Base-by-base conservation (phyloP, 140 eudicot genomes). In the Senecio squalidus region DNA sequence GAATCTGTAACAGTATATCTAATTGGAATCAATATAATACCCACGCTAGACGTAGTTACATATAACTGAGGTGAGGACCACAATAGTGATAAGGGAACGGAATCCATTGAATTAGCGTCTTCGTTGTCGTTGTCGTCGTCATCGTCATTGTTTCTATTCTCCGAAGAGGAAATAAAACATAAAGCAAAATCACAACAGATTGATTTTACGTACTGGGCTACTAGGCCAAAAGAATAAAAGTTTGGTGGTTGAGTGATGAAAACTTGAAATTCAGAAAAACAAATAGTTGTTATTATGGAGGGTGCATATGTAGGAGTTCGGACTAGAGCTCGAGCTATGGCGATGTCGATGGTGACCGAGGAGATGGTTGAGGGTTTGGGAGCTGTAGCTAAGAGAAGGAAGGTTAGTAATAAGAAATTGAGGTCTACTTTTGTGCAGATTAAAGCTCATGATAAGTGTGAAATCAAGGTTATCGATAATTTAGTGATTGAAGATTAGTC, bases 321-420 rank as follows among this genome's bases (percentile, higher is more conserved):
- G 59, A 64, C 55, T 50, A 68, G 79, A 67, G 79, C 76, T 74
- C 61, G 71, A 45, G 71, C 72, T n/a, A 49, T 34, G 54, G 60
- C 62, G 39, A 39, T 22, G 48, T 56, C 60, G 48, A 29, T 11
- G 38, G 49, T 46, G 47, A 6, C 14, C 49, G 60, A 59, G 10
- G 57, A 51, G 21, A 71, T 29, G n/a, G 74, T 25, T 24, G 73
- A 65, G 43, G 67, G 54, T 52, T 63, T 55, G 51, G 64, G 15
- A 13, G 30, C 36, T 72, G 57, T 62, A 1, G 55, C 49, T 27
- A 82, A 70, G 76, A 82, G 86, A 48, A 78, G 30, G 48, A 76
- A 78, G 76, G 33, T 66, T 17, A 26, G 41, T 41, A 44, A 41
- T 39, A 59, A 21, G 1, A 74, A 61, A 45, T 78, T 65, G 58